Percentiles rank a stretch among this genome's conserved stretches.
phyloP scores from a whole-genome alignment of 139 green algal species.

The Yamagishiella unicocca region DNA sequence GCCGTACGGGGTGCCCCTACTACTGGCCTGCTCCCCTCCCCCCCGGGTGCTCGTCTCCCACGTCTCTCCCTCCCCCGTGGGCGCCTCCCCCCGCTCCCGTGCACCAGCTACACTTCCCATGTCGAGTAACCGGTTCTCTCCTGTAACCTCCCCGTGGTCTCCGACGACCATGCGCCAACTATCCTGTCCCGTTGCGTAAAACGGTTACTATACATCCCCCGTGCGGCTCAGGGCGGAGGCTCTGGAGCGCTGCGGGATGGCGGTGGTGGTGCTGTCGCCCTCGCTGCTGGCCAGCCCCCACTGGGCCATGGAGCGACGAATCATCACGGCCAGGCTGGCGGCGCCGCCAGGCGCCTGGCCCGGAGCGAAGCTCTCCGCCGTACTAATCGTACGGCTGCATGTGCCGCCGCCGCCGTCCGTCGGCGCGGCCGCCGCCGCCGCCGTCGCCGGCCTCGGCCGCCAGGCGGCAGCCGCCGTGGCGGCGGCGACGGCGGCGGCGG shows the following conservation, averaged over 20 bases:
- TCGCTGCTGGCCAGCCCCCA: not conserved
- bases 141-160: no score
- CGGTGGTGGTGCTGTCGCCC: slow-evolving; percentile 33
- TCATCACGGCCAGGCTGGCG: slow-evolving; percentile 18
- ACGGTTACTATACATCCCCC: no score
- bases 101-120: no score
- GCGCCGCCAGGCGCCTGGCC: slow-evolving; percentile 43
- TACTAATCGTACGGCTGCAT: slow-evolving; percentile 34
- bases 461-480: slow-evolving; percentile 26
- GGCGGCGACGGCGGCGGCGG: not conserved
- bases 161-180: no score
- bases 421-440: not conserved
- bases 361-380: not conserved
- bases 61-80: no score
- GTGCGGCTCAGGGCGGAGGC: slow-evolving; percentile 8
- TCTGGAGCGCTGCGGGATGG: slow-evolving; percentile 37
- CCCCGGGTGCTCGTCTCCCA: no score
- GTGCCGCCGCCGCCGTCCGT: slow-evolving; percentile 25
- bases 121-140: no score
- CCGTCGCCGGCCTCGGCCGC: slow-evolving; percentile 13
- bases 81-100: no score
- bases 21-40: no score
- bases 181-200: no score
- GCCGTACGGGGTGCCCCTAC: no score
- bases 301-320: slow-evolving; percentile 6